phyloP scores from a whole-genome alignment of 345 rosid species.

The Mangifera indica region DNA sequence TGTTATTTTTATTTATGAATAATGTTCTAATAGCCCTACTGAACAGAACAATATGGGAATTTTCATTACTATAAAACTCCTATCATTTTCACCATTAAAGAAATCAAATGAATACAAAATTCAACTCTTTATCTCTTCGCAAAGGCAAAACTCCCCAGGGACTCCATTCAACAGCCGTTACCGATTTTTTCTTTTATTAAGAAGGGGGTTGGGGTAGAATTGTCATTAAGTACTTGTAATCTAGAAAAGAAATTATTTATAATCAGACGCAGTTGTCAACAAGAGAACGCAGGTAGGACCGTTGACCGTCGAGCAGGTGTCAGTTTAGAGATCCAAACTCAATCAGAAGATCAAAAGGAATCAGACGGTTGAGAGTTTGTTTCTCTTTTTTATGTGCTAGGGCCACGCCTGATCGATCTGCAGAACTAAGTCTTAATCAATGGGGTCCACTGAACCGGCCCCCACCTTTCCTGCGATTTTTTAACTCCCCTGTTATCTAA shows the following conservation, averaged over 20 bases:
- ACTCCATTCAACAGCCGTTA: neutral
- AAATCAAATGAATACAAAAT: too few species aligned
- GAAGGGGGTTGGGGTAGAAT: conserved; percentile 21
- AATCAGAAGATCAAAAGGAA: neutral
- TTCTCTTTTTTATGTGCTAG: neutral
- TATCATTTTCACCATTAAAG: too few species aligned
- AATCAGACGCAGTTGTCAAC: conserved; percentile 14
- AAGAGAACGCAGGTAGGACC: neutral
- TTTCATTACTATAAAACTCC: too few species aligned
- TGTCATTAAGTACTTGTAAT: neutral
- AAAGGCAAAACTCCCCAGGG: neutral
- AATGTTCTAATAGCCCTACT: too few species aligned
- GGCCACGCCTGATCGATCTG: neutral
- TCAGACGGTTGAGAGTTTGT: conserved; percentile 12
- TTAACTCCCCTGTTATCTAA: conserved; percentile 10
- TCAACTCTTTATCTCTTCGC: neutral
- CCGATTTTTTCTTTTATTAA: neutral
- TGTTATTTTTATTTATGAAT: too few species aligned
- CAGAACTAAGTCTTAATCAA: neutral
- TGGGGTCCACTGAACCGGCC: conserved; percentile 25
- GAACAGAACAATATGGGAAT: too few species aligned
- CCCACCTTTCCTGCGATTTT: conserved; percentile 29
- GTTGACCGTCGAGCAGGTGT: conserved; percentile 27
- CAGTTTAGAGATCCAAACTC: neutral
- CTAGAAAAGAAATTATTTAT: neutral